Conservation (phyloP, 1,284 basidiomycete genomes). For the Volvariella surrecta region DNA sequence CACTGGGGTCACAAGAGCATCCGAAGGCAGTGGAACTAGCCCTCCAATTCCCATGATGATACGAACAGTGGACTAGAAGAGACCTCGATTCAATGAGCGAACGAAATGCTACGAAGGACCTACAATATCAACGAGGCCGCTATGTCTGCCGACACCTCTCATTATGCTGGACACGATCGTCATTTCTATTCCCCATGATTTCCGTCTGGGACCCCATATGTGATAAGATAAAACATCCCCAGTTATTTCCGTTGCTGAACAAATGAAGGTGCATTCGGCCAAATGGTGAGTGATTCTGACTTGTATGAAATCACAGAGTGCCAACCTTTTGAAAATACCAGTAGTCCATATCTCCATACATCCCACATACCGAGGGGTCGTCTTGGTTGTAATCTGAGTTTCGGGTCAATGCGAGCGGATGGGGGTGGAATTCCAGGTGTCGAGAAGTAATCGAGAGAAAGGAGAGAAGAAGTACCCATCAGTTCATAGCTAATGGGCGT, state of each 20-base stretch:
- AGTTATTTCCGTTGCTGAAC: slow-evolving; percentile 56
- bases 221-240: slow-evolving; percentile 64
- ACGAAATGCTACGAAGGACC: slow-evolving; percentile 17
- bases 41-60: slow-evolving; percentile 77
- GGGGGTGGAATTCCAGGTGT: slow-evolving; percentile 60
- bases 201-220: slow-evolving; percentile 74
- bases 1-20: slow-evolving; percentile 93
- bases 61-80: slow-evolving; percentile 57
- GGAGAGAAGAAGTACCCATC: slow-evolving; percentile 17
- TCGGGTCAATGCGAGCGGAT: slow-evolving; percentile 59
- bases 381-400: slow-evolving; percentile 45
- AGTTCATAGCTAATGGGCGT: slow-evolving; percentile 9
- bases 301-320: no score
- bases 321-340: slow-evolving; percentile 61
- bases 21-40: slow-evolving; percentile 84
- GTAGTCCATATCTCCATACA: slow-evolving; percentile 57
- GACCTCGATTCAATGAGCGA: slow-evolving; percentile 4
- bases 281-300: not conserved
- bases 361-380: slow-evolving; percentile 54
- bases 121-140: slow-evolving; percentile 81
- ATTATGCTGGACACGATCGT: slow-evolving; percentile 78
- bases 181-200: slow-evolving; percentile 88
- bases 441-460: slow-evolving; percentile 50
- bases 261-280: slow-evolving; percentile 5
- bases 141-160: slow-evolving; percentile 79